Percentiles rank a stretch among this genome's conserved stretches.
Evolutionary conservation across 345 rosid species (phyloP).

Genomic region (Hibiscus tridactylites): DNA sequence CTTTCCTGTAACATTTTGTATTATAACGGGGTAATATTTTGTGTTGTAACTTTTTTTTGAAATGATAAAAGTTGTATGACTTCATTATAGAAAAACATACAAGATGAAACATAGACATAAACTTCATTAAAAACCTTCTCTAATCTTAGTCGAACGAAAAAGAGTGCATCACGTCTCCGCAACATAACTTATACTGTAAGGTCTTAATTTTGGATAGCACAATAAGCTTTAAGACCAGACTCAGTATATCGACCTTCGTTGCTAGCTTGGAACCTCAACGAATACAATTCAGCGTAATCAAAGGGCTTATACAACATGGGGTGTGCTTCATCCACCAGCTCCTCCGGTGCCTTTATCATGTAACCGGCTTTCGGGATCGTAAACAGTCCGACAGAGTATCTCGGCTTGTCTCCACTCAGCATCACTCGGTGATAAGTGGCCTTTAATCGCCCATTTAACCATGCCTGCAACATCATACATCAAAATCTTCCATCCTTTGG

Average conservation of each 20-base stretch:
- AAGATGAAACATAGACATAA: too few species aligned
- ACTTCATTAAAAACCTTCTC: background rate
- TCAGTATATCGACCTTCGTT: background rate
- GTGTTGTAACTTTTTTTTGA: too few species aligned
- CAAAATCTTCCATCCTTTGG: too few species aligned
- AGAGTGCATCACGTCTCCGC: background rate
- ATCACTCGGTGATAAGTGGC: conserved; percentile 6
- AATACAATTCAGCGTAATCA: background rate
- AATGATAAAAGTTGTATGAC: too few species aligned
- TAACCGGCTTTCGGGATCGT: background rate
- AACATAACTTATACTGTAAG: too few species aligned
- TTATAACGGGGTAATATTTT: too few species aligned
- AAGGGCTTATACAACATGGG: conserved; percentile 13
- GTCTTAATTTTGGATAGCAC: background rate
- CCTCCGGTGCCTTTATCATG: conserved; percentile 1
- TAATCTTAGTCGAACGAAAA: too few species aligned
- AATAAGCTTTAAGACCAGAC: background rate
- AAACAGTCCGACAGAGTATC: conserved; percentile 6
- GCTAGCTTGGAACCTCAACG: background rate
- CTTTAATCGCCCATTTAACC: conserved; percentile 9
- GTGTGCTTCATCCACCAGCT: conserved; percentile 15
- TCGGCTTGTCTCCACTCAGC: background rate
- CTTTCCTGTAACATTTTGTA: too few species aligned
- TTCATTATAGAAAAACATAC: too few species aligned
- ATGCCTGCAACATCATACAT: background rate